Percentiles rank a stretch among this genome's conserved stretches.
These are phyloP conservation scores for Ambrosia trifida DNA, from an alignment of 129 eudicot species.

Conservation along the genomic window DNA sequence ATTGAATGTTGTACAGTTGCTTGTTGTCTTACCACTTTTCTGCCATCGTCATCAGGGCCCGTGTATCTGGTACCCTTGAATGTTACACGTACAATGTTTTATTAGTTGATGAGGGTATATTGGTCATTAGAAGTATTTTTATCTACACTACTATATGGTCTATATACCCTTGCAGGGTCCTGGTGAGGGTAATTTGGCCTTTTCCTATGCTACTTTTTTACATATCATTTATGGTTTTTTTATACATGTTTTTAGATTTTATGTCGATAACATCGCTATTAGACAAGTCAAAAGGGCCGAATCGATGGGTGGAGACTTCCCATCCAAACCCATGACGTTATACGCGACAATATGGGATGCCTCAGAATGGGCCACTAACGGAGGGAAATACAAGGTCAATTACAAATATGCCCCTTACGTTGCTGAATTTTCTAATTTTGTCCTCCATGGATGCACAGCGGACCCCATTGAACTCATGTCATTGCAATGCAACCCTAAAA, in stretches of 20 bases:
- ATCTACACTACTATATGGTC: too few relatives aligned
- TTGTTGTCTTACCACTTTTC: constrained; percentile 5
- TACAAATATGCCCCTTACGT: constrained; percentile 91
- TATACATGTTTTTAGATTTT: constrained; percentile 58
- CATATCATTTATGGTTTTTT: background rate
- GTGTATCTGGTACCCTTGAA: background rate
- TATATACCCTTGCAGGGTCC: background rate
- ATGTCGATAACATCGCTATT: constrained; percentile 70
- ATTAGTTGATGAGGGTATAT: background rate
- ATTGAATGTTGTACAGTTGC: constrained; percentile 14
- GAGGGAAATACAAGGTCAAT: constrained; percentile 81
- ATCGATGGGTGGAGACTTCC: constrained; percentile 84
- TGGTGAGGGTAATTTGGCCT: background rate
- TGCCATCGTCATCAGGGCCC: background rate
- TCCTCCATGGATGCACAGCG: constrained; percentile 84
- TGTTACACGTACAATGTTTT: background rate
- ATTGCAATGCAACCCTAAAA: constrained; percentile 40
- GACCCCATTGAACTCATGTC: constrained; percentile 64
- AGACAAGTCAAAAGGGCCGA: constrained; percentile 71
- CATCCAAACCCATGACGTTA: constrained; percentile 89
- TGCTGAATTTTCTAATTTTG: constrained; percentile 68
- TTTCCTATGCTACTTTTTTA: background rate
- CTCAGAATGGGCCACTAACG: constrained; percentile 89
- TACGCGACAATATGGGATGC: constrained; percentile 98
- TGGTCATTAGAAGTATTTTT: background rate